Evolutionary conservation across 306 rosid species (phyloP).

Genomic region (Trifolium dubium): DNA sequence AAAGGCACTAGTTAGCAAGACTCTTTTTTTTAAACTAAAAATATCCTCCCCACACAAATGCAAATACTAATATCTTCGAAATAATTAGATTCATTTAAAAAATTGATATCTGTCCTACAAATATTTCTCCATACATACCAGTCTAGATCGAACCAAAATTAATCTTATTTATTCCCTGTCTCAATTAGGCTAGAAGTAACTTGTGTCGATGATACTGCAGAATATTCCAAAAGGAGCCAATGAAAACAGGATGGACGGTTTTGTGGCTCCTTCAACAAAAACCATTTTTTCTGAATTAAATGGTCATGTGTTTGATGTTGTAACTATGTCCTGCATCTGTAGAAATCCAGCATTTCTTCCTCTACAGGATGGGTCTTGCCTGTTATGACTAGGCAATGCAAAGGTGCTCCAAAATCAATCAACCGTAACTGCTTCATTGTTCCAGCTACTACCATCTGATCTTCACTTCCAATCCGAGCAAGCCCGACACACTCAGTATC

Average conservation of each 20-base stretch:
- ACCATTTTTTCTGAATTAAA: slow-evolving; percentile 11
- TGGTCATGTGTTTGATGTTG: slow-evolving; percentile 18
- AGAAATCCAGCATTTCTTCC: slow-evolving; percentile 88
- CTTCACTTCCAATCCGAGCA: slow-evolving; percentile 89
- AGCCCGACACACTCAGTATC: slow-evolving; percentile 85
- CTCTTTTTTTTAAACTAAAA: too few species aligned
- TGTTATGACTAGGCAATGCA: slow-evolving; percentile 87
- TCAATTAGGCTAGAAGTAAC: not conserved
- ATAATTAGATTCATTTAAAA: too few species aligned
- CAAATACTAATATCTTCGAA: too few species aligned
- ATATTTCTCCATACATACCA: too few species aligned
- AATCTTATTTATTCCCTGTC: too few species aligned
- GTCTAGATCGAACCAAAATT: too few species aligned
- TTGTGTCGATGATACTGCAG: not conserved
- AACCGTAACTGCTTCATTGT: slow-evolving; percentile 70
- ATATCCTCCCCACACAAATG: too few species aligned
- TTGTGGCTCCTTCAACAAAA: not conserved
- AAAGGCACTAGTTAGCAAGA: too few species aligned
- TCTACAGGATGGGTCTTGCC: slow-evolving; percentile 91
- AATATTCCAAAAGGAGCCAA: not conserved
- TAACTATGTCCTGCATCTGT: slow-evolving; percentile 48
- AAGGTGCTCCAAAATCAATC: slow-evolving; percentile 84
- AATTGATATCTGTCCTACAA: too few species aligned
- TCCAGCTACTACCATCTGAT: slow-evolving; percentile 78
- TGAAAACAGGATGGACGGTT: not conserved